Conservation (phyloP, 176 grass and related monocot genomes). For the Echinochloa phyllopogon region DNA sequence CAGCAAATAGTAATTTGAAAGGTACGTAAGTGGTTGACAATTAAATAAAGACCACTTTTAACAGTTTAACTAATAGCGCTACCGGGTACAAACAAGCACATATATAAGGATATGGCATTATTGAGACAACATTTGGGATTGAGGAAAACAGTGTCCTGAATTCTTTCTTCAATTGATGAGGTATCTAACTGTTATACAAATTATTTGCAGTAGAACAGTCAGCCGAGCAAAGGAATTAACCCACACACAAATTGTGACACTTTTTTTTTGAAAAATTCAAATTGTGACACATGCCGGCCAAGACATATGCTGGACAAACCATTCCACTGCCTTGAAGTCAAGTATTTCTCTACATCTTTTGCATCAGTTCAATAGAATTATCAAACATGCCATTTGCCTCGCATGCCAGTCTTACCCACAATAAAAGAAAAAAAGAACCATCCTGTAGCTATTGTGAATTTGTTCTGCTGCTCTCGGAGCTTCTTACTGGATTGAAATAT, state of each 20-base stretch:
- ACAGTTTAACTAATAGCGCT: not conserved
- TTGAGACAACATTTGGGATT: not conserved
- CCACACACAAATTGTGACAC: not conserved
- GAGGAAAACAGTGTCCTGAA: not conserved
- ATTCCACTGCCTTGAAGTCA: not conserved
- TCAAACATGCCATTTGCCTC: slow-evolving; percentile 6
- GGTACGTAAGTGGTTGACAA: too few relatives aligned
- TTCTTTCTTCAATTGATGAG: not conserved
- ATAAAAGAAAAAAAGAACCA: not conserved
- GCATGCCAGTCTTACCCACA: not conserved
- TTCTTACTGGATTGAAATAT: slow-evolving; percentile 78
- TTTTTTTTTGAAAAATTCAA: slow-evolving; percentile 14
- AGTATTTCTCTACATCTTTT: slow-evolving; percentile 33
- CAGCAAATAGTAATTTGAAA: too few relatives aligned
- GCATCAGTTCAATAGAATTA: not conserved
- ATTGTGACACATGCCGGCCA: slow-evolving; percentile 1
- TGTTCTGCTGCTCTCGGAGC: slow-evolving; percentile 45
- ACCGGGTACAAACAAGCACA: not conserved
- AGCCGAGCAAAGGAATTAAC: slow-evolving; percentile 9
- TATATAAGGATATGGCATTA: not conserved
- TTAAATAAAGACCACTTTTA: not conserved
- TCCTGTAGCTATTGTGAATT: slow-evolving; percentile 37
- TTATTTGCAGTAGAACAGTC: not conserved
- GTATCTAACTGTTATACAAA: not conserved
- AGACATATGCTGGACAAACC: slow-evolving; percentile 7